A percentile compares a stretch with the other conserved stretches of the same genome.
Conservation (phyloP, 805 yeast genomes). For the Yarrowia yakushimensis region DNA sequence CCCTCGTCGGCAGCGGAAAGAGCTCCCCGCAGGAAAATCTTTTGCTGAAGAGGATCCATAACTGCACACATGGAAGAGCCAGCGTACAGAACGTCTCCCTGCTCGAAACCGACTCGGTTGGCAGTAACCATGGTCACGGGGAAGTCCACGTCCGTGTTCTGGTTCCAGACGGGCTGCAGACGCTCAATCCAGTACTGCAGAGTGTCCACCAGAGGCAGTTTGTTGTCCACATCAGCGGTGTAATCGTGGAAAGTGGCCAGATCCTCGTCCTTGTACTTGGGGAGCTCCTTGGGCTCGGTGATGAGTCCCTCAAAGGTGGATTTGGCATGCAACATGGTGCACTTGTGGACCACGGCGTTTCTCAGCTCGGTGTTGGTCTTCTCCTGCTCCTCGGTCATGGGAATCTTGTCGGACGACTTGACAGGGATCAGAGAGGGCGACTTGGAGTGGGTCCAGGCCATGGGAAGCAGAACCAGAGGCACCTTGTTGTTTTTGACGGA, state of each 20-base stretch:
- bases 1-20: constrained; percentile 17
- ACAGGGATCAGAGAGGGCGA: constrained; percentile 25
- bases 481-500: constrained; percentile 48
- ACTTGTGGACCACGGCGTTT: constrained; percentile 17
- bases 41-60: constrained; percentile 14
- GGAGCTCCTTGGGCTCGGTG: constrained; percentile 26
- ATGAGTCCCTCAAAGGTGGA: constrained; percentile 1
- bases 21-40: constrained; percentile 11
- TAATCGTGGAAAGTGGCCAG: constrained; percentile 5
- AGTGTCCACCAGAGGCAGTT: constrained; percentile 47
- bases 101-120: constrained; percentile 76
- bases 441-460: constrained; percentile 67
- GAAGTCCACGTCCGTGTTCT: constrained; percentile 30
- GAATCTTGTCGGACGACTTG: neutral
- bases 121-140: constrained; percentile 49
- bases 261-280: constrained; percentile 31
- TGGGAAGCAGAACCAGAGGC: constrained; percentile 67
- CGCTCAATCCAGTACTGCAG: constrained; percentile 74
- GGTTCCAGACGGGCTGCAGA: constrained; percentile 52
- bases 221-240: constrained; percentile 31
- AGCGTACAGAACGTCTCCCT: constrained; percentile 40
- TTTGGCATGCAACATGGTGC: constrained; percentile 7
- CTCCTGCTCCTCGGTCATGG: constrained; percentile 27
- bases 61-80: constrained; percentile 28
- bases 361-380: constrained; percentile 27